Evolutionary conservation across 2,329 filamentous ascomycete genomes (phyloP), one percentile per base, ranked within the genome.

Genomic region (Macrophomina tecta): DNA sequence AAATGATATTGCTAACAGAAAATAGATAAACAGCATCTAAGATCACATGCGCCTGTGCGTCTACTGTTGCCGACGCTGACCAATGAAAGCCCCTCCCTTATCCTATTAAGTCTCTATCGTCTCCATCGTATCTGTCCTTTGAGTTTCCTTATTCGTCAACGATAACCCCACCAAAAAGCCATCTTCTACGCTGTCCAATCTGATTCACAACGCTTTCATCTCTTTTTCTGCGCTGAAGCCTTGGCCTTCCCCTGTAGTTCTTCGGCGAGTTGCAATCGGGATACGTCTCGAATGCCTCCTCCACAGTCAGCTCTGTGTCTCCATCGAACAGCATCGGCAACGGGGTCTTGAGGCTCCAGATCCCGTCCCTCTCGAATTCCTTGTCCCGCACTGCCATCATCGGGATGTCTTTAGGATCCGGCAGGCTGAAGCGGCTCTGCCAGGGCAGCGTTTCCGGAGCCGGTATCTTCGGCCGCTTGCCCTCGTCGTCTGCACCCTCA

Each of bases 1-100:
- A 53, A 53, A 32, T 45, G 18, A 8, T 32, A 48, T 61, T 61
- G 56, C 56, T 61, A 61, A 48, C 56, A 48, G 42, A 61, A 61
- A 40, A 28, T 42, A 48, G 42, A 48, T 48, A 48, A 61, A 14
- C 16, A 2, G 5, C 11, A 11, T 18, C n/a, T 9, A 11, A 23
- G 16, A 5, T 14, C 32, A 23, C 12, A 38, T 11, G 51, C n/a
- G 30, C 51, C 30, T 18, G 32, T n/a, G 12, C 51, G 11, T 11
- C 12, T 61, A 9, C 14, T 4, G 6, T 48, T 34, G 7, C 8
- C 30, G 9, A 36, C 28, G 3, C 16, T 14, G 28, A n/a, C 56
- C 56, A 61, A 61, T 23, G 23, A 48, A 18, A 32, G 56, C 14
- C 0, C 36, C 30, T 28, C 28, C 3, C 14, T 36, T n/a, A 16